phyloP scores from a whole-genome alignment of 441 rosid genomes.

The Erysimum pusillum region DNA sequence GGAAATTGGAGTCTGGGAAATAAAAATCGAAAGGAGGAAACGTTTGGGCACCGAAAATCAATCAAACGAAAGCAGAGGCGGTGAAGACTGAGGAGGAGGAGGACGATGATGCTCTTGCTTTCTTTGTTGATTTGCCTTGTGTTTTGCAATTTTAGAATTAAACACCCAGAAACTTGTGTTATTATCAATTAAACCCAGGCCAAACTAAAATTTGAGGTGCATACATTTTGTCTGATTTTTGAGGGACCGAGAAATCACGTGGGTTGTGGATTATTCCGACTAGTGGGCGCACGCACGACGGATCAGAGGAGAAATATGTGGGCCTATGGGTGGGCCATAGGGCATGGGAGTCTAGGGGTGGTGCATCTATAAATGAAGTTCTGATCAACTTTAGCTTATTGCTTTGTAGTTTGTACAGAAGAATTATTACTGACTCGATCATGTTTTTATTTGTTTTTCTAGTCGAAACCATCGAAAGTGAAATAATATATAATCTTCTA shows the following conservation, averaged over 20 bases:
- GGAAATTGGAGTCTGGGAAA: neutral
- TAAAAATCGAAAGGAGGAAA: no score
- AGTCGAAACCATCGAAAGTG: neutral
- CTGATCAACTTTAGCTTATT: neutral
- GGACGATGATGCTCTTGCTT: no score
- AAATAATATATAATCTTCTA: neutral
- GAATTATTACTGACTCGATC: no score
- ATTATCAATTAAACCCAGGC: slow-evolving; percentile 4
- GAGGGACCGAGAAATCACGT: slow-evolving; percentile 27
- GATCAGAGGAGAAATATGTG: neutral
- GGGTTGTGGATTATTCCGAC: neutral
- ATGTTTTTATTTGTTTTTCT: no score
- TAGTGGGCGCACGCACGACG: slow-evolving; percentile 2
- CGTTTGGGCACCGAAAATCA: neutral
- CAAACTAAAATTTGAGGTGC: no score
- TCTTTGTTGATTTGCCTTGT: neutral
- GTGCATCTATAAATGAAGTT: neutral
- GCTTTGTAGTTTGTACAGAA: no score
- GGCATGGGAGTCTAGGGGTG: neutral
- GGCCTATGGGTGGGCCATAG: slow-evolving; percentile 5
- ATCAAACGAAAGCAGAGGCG: neutral
- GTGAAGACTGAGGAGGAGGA: neutral
- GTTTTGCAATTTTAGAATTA: neutral
- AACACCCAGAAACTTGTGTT: neutral
- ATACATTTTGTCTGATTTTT: neutral